Evolutionary conservation across 1,284 basidiomycete species (phyloP), one percentile per base, ranked within the genome.

Genomic region (Ganoderma leucocontextum): DNA sequence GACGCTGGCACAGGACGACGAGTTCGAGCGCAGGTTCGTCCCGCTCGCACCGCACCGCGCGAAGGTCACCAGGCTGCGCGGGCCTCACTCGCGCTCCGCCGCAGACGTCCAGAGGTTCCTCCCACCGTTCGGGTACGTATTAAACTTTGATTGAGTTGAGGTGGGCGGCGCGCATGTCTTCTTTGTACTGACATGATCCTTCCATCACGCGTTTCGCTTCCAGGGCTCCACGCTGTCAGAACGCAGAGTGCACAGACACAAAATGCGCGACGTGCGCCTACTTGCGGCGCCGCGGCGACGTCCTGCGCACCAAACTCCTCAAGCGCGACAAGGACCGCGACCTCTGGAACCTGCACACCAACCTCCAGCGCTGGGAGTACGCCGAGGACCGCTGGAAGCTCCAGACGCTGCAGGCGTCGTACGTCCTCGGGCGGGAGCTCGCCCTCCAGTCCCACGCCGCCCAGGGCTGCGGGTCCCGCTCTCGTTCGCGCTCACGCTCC

Each of bases 371-470:
- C 22, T 66, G 65, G 65, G 38, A 61, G 33, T 66, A 62, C 35
- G 60, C 47, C 13, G 65, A 66, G 53, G 65, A 66, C 53, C 55
- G 49, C 60, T 42, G 53, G 41, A 66, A 49, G 61, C 60, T 66
- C 33, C 41, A 58, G 33, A 39, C 44, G 6, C 52, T 66, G 29
- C 60, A 62, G 53, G 65, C 60, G 17, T 58, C 65, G 13, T 62
- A 62, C 55, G 52, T 53, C 13, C 52, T 53, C 17, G 62, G 62
- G 15, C 41, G 29, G 19, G 53, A 57, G 53, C 58, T 38, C 12
- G 58, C 58, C 22, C 38, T 60, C n/a, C 58, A 39, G 33, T 29
- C 52, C 15, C 49, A 52, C n/a, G 47, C 47, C 9, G 42, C 42
- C 19, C 42, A 44, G 19, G 17, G 19, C 19, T 44, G 42, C 19